Conservation (phyloP, 148 eudicot genomes). For the Chenopodium formosanum region DNA sequence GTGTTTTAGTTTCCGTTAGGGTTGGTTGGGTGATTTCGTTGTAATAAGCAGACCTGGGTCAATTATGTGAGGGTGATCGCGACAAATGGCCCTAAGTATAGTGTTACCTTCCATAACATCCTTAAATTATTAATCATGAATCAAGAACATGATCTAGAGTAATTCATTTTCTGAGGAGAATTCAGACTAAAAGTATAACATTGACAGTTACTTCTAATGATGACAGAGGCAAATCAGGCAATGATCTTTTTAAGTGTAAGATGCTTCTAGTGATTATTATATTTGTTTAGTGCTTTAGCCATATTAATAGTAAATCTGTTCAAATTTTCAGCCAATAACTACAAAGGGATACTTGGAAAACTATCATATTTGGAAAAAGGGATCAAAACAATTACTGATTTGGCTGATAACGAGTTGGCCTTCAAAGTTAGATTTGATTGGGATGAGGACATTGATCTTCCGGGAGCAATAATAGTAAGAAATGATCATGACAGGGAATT, state of each 20-base stretch:
- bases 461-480: conserved; percentile 58
- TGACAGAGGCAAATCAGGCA: not conserved
- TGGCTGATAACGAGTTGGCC: conserved; percentile 37
- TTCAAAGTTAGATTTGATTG: conserved; percentile 49
- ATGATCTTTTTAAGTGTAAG: not conserved
- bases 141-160: too few species aligned
- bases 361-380: conserved; percentile 41
- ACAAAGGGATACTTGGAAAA: conserved; percentile 24
- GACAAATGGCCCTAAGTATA: too few species aligned
- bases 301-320: not conserved
- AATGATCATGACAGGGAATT: conserved; percentile 52
- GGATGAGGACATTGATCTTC: conserved; percentile 57
- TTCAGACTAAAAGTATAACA: not conserved
- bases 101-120: too few species aligned
- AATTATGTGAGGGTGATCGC: too few species aligned
- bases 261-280: not conserved
- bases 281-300: not conserved
- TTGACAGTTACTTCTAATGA: not conserved
- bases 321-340: not conserved
- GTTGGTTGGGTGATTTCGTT: not conserved
- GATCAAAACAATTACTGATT: conserved; percentile 29
- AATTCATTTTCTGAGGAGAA: not conserved
- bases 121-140: too few species aligned
- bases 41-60: not conserved
- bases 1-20: not conserved